phyloP scores from a whole-genome alignment of 2,329 filamentous ascomycete genomes.

The Aureobasidium leucospermi region DNA sequence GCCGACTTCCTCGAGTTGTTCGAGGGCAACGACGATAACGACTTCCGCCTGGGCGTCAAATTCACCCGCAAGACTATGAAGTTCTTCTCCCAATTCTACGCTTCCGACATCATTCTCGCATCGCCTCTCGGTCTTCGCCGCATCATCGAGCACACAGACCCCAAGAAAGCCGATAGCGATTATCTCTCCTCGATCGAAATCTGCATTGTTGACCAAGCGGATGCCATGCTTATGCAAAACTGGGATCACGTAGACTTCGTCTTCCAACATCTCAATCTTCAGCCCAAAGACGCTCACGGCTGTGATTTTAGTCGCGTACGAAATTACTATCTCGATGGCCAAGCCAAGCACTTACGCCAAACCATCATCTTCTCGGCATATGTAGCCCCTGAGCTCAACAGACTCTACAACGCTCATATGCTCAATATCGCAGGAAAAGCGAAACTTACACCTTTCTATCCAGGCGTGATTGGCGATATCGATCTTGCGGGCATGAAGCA shows the following conservation, averaged over 20 bases:
- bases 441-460: conserved; percentile 61
- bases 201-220: conserved; percentile 82
- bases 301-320: conserved; percentile 90
- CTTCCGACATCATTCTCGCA: conserved; percentile 87
- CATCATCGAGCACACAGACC: conserved; percentile 73
- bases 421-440: conserved; percentile 74
- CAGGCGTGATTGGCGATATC: conserved; percentile 66
- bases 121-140: conserved; percentile 85
- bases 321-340: conserved; percentile 86
- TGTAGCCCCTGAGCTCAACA: conserved; percentile 80
- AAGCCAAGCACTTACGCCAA: conserved; percentile 74
- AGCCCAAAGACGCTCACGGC: conserved; percentile 81
- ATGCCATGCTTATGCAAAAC: conserved; percentile 94
- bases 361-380: conserved; percentile 76
- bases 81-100: conserved; percentile 92
- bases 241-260: conserved; percentile 95
- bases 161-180: conserved; percentile 69
- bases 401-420: conserved; percentile 67
- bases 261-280: conserved; percentile 83
- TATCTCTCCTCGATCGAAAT: conserved; percentile 92
- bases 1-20: conserved; percentile 87
- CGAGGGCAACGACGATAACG: conserved; percentile 91
- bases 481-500: conserved; percentile 57
- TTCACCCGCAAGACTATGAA: conserved; percentile 95
- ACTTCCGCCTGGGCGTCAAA: conserved; percentile 92